phyloP scores from a whole-genome alignment of 2,329 filamentous ascomycete genomes.

The Pseudogymnoascus sp. region DNA sequence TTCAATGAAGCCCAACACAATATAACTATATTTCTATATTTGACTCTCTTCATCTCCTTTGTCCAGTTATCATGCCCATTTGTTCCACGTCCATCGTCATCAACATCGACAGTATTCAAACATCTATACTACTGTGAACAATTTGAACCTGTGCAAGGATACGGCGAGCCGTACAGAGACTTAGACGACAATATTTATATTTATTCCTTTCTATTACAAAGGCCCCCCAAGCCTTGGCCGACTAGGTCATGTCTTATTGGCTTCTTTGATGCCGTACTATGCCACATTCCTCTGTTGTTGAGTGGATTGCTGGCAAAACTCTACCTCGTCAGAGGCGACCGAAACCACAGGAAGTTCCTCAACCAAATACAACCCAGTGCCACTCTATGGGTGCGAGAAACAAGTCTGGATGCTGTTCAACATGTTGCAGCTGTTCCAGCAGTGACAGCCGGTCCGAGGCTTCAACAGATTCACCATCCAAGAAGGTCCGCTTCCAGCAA shows the following conservation, averaged over 20 bases:
- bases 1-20: not conserved
- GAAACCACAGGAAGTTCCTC: not conserved
- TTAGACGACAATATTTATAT: not conserved
- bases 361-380: not conserved
- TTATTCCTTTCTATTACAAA: not conserved
- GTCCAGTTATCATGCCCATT: not conserved
- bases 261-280: not conserved
- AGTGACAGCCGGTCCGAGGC: not conserved
- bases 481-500: slow-evolving; percentile 2
- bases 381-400: not conserved
- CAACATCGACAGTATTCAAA: not conserved
- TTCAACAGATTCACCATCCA: not conserved
- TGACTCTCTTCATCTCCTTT: not conserved
- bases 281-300: not conserved
- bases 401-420: not conserved
- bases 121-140: not conserved
- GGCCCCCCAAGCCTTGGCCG: not conserved
- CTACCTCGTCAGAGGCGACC: not conserved
- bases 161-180: not conserved
- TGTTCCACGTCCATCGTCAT: not conserved
- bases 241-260: not conserved
- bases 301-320: not conserved
- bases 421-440: not conserved
- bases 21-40: not conserved
- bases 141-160: not conserved